Evolutionary conservation across 352 stramenopile genomes (phyloP).

Genomic region (Phytopythium mirpurense): DNA sequence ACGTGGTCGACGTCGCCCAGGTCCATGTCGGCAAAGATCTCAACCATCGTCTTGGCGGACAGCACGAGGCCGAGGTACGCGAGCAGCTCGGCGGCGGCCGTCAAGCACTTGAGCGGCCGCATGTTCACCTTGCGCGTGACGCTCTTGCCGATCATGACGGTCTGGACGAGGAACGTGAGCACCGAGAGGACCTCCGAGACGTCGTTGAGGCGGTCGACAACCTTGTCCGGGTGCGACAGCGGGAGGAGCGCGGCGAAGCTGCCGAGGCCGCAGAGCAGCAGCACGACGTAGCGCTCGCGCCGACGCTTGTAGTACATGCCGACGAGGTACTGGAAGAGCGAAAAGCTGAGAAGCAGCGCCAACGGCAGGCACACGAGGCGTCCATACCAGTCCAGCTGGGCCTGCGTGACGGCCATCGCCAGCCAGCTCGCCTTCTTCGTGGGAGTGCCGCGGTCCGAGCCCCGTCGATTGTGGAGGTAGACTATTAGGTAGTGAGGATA

Average conservation of each 20-base stretch:
- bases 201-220: constrained; percentile 12
- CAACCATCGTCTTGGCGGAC: constrained; percentile 1
- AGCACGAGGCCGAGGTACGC: neutral
- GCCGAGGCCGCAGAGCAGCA: constrained; percentile 13
- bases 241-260: constrained; percentile 9
- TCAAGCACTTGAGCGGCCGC: constrained; percentile 16
- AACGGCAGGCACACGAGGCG: constrained; percentile 15
- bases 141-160: constrained; percentile 23
- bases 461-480: too few relatives aligned
- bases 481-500: too few relatives aligned
- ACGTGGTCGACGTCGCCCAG: constrained; percentile 4
- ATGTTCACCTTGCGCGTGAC: constrained; percentile 18
- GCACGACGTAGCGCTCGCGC: constrained; percentile 13
- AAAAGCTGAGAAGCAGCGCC: constrained; percentile 22
- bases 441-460: too few relatives aligned
- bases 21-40: constrained; percentile 3
- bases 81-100: constrained; percentile 15
- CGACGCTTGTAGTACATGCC: constrained; percentile 9
- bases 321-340: constrained; percentile 26
- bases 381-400: neutral
- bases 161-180: constrained; percentile 20
- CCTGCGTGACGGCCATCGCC: neutral
- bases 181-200: constrained; percentile 12
- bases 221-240: constrained; percentile 6
- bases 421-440: too few relatives aligned